Evolutionary conservation across 768 basidiomycete species (phyloP), one percentile per base, ranked within the genome.

Genomic region (Roridomyces roridus): DNA sequence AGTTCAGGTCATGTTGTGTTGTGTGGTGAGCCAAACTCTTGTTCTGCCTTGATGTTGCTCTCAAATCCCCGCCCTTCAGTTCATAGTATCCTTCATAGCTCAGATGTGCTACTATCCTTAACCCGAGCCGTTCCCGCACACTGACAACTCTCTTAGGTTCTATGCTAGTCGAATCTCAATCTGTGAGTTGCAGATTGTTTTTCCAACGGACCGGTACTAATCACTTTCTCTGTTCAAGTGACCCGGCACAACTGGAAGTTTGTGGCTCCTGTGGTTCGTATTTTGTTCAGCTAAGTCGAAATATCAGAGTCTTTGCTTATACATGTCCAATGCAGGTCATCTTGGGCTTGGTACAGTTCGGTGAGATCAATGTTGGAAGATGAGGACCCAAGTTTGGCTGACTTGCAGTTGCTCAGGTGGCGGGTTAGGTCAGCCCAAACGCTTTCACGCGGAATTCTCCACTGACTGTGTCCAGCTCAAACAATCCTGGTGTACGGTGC

Each of bases 141-240:
- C 7, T 26, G 4, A 6, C 21, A n/a, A n/a, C n/a, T n/a, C n/a
- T n/a, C n/a, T n/a, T n/a, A 46, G 52, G 26, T 54, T 54, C 20
- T 54, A 46, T n/a, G 45, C 45, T 17, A 46, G 37, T 18, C 45
- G 52, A 24, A 54, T 54, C 21, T 54, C 35, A 37, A 46, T 46
- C 14, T 25, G 45, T 54, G 14, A 54, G 52, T 23, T 2, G 14
- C 29, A 7, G n/a, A n/a, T n/a, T n/a, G n/a, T n/a, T n/a, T n/a
- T n/a, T n/a, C n/a, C n/a, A n/a, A n/a, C n/a, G n/a, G n/a, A n/a
- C n/a, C n/a, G n/a, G n/a, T n/a, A n/a, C n/a, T n/a, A n/a, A n/a
- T n/a, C 12, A 3, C 20, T 1, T n/a, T n/a, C n/a, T n/a, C n/a
- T n/a, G n/a, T n/a, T n/a, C 4, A 21, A 54, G 52, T 54, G 12